Evolutionary conservation across 148 eudicot genomes (phyloP).

Genomic region (Fagopyrum tataricum): DNA sequence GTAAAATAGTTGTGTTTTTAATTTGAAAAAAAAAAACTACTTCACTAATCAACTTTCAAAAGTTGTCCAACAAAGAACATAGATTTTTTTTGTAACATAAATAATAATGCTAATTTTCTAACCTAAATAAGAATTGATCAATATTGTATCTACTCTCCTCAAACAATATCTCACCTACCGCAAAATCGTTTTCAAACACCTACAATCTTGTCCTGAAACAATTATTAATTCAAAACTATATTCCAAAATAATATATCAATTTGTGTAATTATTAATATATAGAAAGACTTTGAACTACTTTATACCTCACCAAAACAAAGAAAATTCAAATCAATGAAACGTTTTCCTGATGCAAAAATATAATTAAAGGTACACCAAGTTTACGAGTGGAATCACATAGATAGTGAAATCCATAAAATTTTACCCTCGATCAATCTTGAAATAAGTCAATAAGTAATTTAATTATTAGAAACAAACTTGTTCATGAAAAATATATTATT

Average conservation of each 20-base stretch:
- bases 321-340: too few relatives aligned
- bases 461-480: too few relatives aligned
- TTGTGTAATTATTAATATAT: not conserved
- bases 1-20: not conserved
- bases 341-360: too few relatives aligned
- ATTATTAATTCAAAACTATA: not conserved
- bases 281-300: not conserved
- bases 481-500: too few relatives aligned
- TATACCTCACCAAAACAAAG: not conserved
- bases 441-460: too few relatives aligned
- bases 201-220: not conserved
- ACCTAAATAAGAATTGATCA: not conserved
- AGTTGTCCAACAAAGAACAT: not conserved
- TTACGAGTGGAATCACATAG: not conserved
- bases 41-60: not conserved
- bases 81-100: not conserved
- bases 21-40: not conserved
- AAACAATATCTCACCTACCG: slow-evolving; percentile 5
- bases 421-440: too few relatives aligned
- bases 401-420: not conserved
- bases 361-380: not conserved
- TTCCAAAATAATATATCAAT: not conserved
- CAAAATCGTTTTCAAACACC: not conserved
- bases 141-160: not conserved
- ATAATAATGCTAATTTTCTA: not conserved